Evolutionary conservation across 1,139 yeast genomes (phyloP).

Genomic region (Diutina mesorugosa): DNA sequence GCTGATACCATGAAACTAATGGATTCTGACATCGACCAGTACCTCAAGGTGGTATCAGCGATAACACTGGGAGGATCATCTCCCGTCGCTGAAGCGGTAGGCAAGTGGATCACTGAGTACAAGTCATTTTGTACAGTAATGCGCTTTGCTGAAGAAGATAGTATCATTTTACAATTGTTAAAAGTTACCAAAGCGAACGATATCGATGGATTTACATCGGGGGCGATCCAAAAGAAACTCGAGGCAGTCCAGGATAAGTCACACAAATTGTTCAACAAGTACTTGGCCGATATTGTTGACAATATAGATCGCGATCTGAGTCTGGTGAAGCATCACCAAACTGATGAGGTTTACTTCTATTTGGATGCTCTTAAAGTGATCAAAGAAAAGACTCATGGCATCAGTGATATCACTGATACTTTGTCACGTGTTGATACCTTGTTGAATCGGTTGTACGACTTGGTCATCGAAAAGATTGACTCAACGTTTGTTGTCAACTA

Average conservation of each 20-base stretch:
- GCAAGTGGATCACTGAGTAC: neutral
- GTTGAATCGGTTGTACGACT: neutral
- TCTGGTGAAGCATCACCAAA: neutral
- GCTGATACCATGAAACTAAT: neutral
- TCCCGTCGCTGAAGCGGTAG: neutral
- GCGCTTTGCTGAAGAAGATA: neutral
- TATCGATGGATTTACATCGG: neutral
- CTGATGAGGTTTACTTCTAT: neutral
- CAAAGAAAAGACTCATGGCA: neutral
- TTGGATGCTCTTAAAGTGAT: neutral
- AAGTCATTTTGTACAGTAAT: neutral
- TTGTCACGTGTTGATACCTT: neutral
- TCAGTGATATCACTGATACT: neutral
- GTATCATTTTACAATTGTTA: neutral
- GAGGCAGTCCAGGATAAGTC: neutral
- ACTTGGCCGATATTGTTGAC: neutral
- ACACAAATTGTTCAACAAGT: neutral
- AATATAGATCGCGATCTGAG: neutral
- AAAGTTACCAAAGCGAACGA: neutral
- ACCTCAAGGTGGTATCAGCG: neutral
- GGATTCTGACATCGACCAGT: neutral
- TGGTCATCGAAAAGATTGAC: neutral
- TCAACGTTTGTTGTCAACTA: neutral
- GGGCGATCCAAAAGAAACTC: neutral
- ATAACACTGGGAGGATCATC: neutral